Percentiles rank a stretch among this genome's conserved stretches.
Evolutionary conservation across 2,329 filamentous ascomycete genomes (phyloP).

Genomic region (Colletotrichum lentis): DNA sequence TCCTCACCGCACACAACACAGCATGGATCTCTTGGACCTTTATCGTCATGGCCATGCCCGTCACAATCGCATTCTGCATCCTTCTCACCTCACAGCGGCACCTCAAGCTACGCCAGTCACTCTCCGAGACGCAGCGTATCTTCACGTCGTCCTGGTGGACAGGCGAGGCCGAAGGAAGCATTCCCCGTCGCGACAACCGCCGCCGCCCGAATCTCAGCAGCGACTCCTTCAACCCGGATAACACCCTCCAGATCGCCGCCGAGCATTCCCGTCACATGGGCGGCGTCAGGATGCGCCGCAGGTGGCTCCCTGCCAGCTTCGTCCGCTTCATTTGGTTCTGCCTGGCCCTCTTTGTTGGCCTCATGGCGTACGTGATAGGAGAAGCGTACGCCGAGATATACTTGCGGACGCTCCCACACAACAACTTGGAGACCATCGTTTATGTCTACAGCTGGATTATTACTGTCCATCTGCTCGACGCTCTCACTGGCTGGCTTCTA

Average conservation of each 20-base stretch:
- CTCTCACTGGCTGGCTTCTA: conserved; percentile 71
- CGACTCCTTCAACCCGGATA: conserved; percentile 52
- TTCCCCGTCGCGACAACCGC: conserved; percentile 53
- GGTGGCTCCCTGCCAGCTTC: conserved; percentile 72
- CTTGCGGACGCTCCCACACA: conserved; percentile 70
- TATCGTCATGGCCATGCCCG: conserved; percentile 73
- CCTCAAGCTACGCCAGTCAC: conserved; percentile 65
- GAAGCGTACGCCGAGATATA: conserved; percentile 76
- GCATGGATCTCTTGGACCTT: conserved; percentile 76
- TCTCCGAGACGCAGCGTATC: conserved; percentile 73
- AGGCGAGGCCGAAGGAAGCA: conserved; percentile 59
- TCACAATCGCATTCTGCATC: conserved; percentile 71
- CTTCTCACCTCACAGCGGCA: conserved; percentile 71
- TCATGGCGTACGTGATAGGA: conserved; percentile 72
- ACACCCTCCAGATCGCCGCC: conserved; percentile 36
- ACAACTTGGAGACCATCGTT: conserved; percentile 71
- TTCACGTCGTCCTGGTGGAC: conserved; percentile 74
- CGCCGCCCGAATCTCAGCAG: conserved; percentile 50
- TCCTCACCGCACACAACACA: conserved; percentile 69
- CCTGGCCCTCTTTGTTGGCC: conserved; percentile 66
- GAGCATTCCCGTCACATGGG: conserved; percentile 35
- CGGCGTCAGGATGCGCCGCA: conserved; percentile 55
- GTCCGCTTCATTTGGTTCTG: conserved; percentile 76
- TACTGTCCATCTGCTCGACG: conserved; percentile 71
- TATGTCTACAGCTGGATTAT: conserved; percentile 77